Conservation (phyloP, 225 moss, liverwort and hornwort species). For the Pseudisothecium myosuroides region DNA sequence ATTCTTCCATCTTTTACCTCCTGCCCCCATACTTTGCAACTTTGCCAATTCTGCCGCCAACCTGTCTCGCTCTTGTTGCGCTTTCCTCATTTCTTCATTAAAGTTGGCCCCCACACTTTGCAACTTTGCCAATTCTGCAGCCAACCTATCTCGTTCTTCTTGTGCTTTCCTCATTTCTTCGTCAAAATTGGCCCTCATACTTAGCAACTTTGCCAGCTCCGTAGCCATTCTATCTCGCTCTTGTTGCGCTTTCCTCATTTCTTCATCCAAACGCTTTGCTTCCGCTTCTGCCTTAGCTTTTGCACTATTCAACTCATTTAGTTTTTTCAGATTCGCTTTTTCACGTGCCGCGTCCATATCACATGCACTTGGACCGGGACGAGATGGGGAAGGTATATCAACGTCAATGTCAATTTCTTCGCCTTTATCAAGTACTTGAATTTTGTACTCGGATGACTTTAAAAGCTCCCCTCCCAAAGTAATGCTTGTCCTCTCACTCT, state of each 20-base stretch:
- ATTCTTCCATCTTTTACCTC: background rate
- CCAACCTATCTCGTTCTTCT: background rate
- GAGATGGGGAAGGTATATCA: background rate
- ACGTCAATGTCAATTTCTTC: conserved; percentile 10
- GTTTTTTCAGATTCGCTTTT: background rate
- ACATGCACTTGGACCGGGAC: background rate
- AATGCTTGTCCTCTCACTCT: background rate
- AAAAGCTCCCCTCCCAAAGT: background rate
- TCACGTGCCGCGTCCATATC: background rate
- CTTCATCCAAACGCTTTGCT: background rate
- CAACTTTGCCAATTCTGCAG: background rate
- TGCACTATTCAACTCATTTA: background rate
- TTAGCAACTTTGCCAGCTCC: background rate
- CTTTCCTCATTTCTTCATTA: background rate
- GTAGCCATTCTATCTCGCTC: background rate
- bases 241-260: background rate
- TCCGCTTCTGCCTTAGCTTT: background rate
- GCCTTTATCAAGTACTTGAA: conserved; percentile 1
- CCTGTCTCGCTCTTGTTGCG: background rate
- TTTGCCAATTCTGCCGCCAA: background rate
- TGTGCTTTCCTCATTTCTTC: background rate
- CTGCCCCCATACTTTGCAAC: background rate
- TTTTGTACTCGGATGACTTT: background rate
- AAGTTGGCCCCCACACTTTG: background rate
- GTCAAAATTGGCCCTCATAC: background rate